Percentiles rank a stretch among this genome's conserved stretches.
Evolutionary conservation across 2,329 filamentous ascomycete species (phyloP).

Genomic region (Penicillium sp.): DNA sequence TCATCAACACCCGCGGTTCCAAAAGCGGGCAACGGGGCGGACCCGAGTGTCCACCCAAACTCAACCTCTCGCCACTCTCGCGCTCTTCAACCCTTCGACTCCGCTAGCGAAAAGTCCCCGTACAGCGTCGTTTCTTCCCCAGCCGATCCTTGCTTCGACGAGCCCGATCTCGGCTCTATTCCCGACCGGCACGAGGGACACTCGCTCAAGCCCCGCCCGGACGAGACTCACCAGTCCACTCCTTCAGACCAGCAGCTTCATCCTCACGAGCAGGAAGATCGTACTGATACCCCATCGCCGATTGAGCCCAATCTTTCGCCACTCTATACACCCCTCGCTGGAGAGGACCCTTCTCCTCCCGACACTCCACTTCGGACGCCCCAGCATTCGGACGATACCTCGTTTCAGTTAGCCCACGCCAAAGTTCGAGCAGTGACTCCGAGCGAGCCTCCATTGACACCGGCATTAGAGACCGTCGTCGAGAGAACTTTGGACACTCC

Average conservation of each 20-base stretch:
- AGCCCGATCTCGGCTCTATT: constrained; percentile 10
- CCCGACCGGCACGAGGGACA: constrained; percentile 9
- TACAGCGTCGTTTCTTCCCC: constrained; percentile 26
- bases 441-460: constrained; percentile 21
- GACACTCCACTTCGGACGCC: constrained; percentile 20
- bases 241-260: constrained; percentile 9
- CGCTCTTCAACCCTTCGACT: constrained; percentile 21
- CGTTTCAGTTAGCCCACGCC: constrained; percentile 17
- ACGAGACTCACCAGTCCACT: constrained; percentile 6
- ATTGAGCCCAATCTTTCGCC: constrained; percentile 21
- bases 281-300: constrained; percentile 9
- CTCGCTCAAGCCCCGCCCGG: constrained; percentile 3
- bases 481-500: constrained; percentile 20
- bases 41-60: constrained; percentile 23
- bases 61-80: constrained; percentile 16
- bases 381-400: constrained; percentile 20
- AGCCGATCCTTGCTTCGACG: constrained; percentile 16
- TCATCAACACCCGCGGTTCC: constrained; percentile 30
- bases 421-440: constrained; percentile 17
- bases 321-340: constrained; percentile 22
- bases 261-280: constrained; percentile 12
- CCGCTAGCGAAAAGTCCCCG: constrained; percentile 20
- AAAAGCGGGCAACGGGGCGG: constrained; percentile 26
- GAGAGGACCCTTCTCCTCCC: constrained; percentile 18
- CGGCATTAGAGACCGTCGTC: constrained; percentile 27